phyloP scores from a whole-genome alignment of 1,139 yeast genomes.

The Sugiyamaella castrensis region DNA sequence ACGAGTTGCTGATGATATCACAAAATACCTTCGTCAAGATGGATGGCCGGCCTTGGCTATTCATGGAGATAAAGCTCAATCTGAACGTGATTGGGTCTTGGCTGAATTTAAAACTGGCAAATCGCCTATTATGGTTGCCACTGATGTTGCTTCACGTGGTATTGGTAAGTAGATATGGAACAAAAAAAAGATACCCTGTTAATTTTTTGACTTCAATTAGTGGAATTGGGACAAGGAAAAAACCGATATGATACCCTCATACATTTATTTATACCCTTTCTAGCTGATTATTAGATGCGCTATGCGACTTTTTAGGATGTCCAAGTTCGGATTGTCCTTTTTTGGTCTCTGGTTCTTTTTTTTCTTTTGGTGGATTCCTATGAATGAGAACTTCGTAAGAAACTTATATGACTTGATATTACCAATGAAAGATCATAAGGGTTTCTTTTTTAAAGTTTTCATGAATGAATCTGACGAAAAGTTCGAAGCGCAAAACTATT shows the following conservation, averaged over 20 bases:
- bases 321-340: too few species aligned
- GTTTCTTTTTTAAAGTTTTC: too few species aligned
- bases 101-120: conserved; percentile 87
- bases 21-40: conserved; percentile 86
- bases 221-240: too few species aligned
- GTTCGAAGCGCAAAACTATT: too few species aligned
- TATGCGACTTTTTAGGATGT: too few species aligned
- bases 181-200: conserved; percentile 12
- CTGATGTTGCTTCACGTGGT: conserved; percentile 99
- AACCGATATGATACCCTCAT: background rate
- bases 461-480: too few species aligned
- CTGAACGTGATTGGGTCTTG: conserved; percentile 98
- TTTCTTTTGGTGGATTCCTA: too few species aligned
- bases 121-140: conserved; percentile 97
- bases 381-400: too few species aligned
- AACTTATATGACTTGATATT: too few species aligned
- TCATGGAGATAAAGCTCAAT: conserved; percentile 98
- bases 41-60: conserved; percentile 99
- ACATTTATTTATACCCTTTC: background rate
- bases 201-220: background rate
- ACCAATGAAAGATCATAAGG: too few species aligned
- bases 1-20: conserved; percentile 95
- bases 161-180: conserved; percentile 79
- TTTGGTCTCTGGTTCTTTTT: too few species aligned
- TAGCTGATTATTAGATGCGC: background rate